These are phyloP conservation scores for Rhododendron molle DNA, from an alignment of 148 eudicot genomes.

Conservation along the genomic window DNA sequence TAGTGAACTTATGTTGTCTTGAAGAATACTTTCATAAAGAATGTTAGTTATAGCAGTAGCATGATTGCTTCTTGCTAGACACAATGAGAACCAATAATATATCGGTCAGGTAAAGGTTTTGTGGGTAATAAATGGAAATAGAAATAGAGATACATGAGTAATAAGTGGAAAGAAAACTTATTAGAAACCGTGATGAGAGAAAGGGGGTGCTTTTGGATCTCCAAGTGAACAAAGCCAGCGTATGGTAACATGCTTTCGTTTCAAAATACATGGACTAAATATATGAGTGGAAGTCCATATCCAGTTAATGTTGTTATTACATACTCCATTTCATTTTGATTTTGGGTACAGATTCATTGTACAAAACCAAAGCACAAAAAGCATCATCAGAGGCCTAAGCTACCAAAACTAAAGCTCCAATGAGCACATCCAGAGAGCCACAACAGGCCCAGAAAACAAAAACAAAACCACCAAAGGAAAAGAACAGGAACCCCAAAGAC, in stretches of 20 bases:
- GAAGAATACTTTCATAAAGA: background rate
- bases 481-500: background rate
- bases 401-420: background rate
- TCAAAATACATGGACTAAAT: too few species aligned
- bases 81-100: background rate
- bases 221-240: background rate
- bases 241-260: too few species aligned
- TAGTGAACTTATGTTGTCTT: background rate
- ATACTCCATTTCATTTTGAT: background rate
- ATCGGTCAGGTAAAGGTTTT: background rate
- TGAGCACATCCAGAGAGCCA: background rate
- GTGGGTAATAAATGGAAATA: background rate
- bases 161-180: too few species aligned
- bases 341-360: background rate
- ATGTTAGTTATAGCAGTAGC: too few species aligned
- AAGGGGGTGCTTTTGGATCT: too few species aligned
- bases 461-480: background rate
- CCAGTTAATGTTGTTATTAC: background rate
- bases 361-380: background rate
- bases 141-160: background rate
- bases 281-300: too few species aligned
- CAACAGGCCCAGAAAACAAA: background rate
- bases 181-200: too few species aligned
- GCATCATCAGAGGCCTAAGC: background rate
- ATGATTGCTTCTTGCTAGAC: background rate